These are phyloP conservation scores for Fusarium guadeloupense DNA, from an alignment of 2,329 filamentous ascomycete species.

Conservation along the genomic window DNA sequence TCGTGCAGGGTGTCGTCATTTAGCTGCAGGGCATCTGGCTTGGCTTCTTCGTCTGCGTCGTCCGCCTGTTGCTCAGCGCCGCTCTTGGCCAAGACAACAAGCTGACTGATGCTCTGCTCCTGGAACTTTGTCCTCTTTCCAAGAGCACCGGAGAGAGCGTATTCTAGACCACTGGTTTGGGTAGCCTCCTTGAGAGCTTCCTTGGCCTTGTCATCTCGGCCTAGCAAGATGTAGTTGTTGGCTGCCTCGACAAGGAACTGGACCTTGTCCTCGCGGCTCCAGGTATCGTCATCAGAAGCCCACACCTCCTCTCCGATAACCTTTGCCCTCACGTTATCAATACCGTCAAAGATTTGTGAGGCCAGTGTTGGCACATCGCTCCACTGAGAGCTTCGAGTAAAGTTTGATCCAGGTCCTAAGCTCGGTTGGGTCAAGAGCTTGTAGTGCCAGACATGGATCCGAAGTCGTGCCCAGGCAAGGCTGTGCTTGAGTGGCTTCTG, in stretches of 20 bases:
- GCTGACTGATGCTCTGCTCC: constrained; percentile 81
- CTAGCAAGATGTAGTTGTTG: constrained; percentile 84
- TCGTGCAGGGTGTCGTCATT: constrained; percentile 96
- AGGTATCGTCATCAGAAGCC: constrained; percentile 49
- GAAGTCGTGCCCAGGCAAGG: constrained; percentile 70
- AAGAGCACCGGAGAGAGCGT: constrained; percentile 84
- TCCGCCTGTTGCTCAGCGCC: constrained; percentile 45
- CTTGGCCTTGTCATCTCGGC: constrained; percentile 78
- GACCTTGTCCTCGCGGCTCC: constrained; percentile 63
- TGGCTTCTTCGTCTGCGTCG: constrained; percentile 42
- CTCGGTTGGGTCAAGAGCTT: constrained; percentile 68
- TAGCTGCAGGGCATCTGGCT: constrained; percentile 76
- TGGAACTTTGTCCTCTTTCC: constrained; percentile 88
- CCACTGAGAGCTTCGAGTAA: constrained; percentile 66
- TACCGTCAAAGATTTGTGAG: constrained; percentile 55
- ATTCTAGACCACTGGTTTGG: constrained; percentile 74
- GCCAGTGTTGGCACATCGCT: constrained; percentile 67
- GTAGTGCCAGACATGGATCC: constrained; percentile 76
- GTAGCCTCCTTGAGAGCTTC: constrained; percentile 76
- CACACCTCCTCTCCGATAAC: constrained; percentile 51
- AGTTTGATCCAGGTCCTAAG: constrained; percentile 62
- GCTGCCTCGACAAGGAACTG: constrained; percentile 84
- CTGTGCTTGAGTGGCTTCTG: constrained; percentile 55
- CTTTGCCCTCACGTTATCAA: constrained; percentile 54
- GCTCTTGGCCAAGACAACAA: constrained; percentile 90